Evolutionary conservation across 2,329 filamentous ascomycete genomes (phyloP), one percentile per base, ranked within the genome.

Genomic region (Beauveria varroae): DNA sequence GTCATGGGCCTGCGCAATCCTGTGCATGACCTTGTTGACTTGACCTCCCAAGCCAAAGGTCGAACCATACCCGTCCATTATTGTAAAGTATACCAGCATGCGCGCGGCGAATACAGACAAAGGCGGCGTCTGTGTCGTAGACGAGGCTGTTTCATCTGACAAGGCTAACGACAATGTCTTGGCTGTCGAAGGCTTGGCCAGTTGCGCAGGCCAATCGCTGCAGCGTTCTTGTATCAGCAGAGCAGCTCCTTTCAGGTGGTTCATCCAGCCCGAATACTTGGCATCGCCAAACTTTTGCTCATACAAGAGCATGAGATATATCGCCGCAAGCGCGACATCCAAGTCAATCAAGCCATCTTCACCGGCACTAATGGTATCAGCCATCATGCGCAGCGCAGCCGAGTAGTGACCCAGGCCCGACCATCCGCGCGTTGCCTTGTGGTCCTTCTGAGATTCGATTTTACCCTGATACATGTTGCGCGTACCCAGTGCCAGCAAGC

Each of bases 261-360:
- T 71, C 2, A 67, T 59, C 40, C 71, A 63, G 1, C 72, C 71
- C 8, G 64, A 66, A 22, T 72, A 71, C 12, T 62, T 64, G 1
- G 67, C 66, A 18, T 75, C 73, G n/a, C 73, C 73, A 41, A 70
- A 73, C 40, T 73, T 73, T 59, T 75, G 73, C 64, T 75, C 73
- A 41, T 74, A 75, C 2, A 72, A 49, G 1, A 75, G 67, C 71
- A 75, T 74, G 10, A 75, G 63, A 63, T 72, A 74, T 9, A 74
- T 57, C 0, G 68, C 67, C 3, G 72, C 70, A 8, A 69, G 66
- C 18, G 74, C 67, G 0, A 67, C 65, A 50, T 73, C 72, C 5
- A 74, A 64, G 41, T 74, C 69, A 5, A 69, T 67, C 62, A 3
- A 49, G 57, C 16, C 63, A 59, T 16, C 64, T 20, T 66, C 66